A percentile compares a stretch with the other conserved stretches of the same genome.
Conservation (phyloP, 2,329 filamentous ascomycete genomes). For the Ascochyta viciae-villosae region DNA sequence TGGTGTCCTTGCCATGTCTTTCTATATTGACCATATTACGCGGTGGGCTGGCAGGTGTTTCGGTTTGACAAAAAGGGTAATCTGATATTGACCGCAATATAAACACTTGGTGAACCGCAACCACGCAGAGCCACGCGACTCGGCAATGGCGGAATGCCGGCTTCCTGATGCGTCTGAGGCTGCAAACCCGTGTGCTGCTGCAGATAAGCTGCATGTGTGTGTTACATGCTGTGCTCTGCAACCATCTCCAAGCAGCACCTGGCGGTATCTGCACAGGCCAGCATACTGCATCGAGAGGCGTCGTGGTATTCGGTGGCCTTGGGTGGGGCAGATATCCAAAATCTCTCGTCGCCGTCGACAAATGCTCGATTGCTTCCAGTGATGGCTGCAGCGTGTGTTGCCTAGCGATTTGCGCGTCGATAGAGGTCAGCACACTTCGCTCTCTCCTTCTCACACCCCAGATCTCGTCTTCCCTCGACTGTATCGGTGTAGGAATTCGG, state of each 20-base stretch:
- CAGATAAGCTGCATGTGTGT: background rate
- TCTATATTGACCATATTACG: slow-evolving; percentile 32
- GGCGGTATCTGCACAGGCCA: background rate
- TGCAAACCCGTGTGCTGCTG: background rate
- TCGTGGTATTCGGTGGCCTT: background rate
- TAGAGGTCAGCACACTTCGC: background rate
- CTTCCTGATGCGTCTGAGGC: slow-evolving; percentile 11
- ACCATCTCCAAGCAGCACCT: background rate
- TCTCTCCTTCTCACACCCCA: background rate
- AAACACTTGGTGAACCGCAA: slow-evolving; percentile 20
- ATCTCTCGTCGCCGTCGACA: background rate
- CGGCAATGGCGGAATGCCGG: slow-evolving; percentile 25
- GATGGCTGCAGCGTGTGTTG: background rate
- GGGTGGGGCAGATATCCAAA: background rate
- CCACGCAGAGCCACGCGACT: slow-evolving; percentile 24
- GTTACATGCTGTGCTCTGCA: background rate
- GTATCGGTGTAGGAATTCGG: background rate
- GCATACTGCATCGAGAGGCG: background rate
- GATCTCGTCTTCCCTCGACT: background rate
- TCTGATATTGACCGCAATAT: slow-evolving; percentile 32
- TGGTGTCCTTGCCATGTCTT: slow-evolving; percentile 1
- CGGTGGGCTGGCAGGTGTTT: slow-evolving; percentile 29
- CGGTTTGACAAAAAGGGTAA: slow-evolving; percentile 24
- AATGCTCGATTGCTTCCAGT: background rate
- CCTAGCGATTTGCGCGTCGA: background rate